These are phyloP conservation scores for Forsythia suspensa DNA, from an alignment of 257 asterid species.

Conservation along the genomic window DNA sequence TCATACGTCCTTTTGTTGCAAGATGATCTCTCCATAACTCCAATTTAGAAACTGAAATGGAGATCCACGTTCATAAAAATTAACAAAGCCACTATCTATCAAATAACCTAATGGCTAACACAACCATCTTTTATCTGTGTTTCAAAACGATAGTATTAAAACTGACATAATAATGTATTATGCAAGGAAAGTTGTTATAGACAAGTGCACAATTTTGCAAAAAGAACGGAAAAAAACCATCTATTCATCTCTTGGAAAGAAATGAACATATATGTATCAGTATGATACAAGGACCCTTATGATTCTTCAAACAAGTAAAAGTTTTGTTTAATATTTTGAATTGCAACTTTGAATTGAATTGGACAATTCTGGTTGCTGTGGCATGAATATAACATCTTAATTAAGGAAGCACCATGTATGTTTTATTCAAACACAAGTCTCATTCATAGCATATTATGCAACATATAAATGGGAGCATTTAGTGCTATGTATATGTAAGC, in stretches of 20 bases:
- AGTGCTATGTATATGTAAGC: too few species aligned
- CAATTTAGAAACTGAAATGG: too few species aligned
- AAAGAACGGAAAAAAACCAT: neutral
- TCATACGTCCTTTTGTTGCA: neutral
- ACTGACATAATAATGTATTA: neutral
- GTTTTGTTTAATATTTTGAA: neutral
- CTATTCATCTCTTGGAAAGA: neutral
- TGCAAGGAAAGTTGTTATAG: neutral
- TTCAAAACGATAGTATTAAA: neutral
- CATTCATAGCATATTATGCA: conserved; percentile 8
- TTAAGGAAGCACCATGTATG: neutral
- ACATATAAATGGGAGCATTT: too few species aligned
- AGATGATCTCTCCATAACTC: neutral
- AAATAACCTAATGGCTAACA: too few species aligned
- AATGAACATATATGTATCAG: too few species aligned
- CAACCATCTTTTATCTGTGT: neutral
- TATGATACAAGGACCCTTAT: neutral
- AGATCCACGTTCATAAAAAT: too few species aligned
- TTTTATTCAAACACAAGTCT: neutral
- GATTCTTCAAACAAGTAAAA: neutral
- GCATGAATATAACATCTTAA: neutral
- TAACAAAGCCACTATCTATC: too few species aligned
- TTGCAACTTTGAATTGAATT: conserved; percentile 2
- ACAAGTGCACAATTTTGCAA: neutral
- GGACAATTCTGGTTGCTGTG: neutral